Conservation (phyloP, 345 rosid genomes). For the Cardamine occulta region DNA sequence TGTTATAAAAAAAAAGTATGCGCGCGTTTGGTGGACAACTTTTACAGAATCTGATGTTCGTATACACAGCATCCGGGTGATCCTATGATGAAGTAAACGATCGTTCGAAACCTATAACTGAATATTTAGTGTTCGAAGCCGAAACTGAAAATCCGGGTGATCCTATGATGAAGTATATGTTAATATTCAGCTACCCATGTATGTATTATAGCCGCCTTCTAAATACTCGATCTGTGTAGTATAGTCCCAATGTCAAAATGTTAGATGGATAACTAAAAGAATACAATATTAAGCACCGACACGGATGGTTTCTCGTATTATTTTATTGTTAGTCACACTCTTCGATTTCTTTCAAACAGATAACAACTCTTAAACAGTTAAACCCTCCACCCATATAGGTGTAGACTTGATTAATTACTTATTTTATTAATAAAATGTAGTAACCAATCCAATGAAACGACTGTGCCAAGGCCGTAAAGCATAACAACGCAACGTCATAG, state of each 20-base stretch:
- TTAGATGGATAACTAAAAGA: conserved; percentile 1
- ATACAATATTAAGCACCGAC: conserved; percentile 16
- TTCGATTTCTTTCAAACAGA: background rate
- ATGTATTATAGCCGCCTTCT: background rate
- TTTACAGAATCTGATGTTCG: conserved; percentile 17
- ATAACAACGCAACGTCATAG: background rate
- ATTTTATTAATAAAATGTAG: background rate
- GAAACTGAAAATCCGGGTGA: too few relatives aligned
- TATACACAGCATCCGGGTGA: too few relatives aligned
- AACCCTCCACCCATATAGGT: background rate
- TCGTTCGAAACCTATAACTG: too few relatives aligned
- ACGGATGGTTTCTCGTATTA: background rate
- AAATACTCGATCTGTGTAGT: background rate
- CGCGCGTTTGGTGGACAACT: conserved; percentile 34
- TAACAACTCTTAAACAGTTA: background rate
- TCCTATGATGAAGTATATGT: too few relatives aligned
- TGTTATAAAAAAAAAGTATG: background rate
- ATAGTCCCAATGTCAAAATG: background rate
- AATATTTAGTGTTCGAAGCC: too few relatives aligned
- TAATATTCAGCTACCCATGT: too few relatives aligned
- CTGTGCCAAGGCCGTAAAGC: background rate
- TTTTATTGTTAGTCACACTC: background rate
- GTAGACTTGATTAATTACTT: background rate
- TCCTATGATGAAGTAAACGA: too few relatives aligned
- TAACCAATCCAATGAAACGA: background rate